Conservation (phyloP, 495 filamentous ascomycete genomes). For the Amorphotheca resinae region DNA sequence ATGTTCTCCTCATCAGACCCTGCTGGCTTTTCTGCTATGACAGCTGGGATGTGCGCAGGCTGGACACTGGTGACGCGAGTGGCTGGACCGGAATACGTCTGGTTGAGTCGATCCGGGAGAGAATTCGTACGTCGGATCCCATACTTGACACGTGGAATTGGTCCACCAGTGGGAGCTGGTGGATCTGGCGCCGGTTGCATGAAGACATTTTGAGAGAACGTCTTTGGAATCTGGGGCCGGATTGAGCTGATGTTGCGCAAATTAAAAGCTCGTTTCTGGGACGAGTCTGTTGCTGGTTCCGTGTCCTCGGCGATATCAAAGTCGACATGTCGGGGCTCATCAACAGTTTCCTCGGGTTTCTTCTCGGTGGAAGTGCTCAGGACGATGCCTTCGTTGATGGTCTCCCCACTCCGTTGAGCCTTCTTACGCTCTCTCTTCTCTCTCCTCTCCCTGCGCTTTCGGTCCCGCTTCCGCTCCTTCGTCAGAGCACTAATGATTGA, state of each 20-base stretch:
- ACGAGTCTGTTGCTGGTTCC: constrained; percentile 15
- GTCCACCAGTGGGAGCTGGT: constrained; percentile 21
- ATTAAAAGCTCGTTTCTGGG: constrained; percentile 30
- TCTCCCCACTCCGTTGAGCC: constrained; percentile 17
- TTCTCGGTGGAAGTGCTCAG: constrained; percentile 12
- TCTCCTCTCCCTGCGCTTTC: constrained; percentile 25
- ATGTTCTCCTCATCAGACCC: constrained; percentile 35
- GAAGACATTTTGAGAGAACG: constrained; percentile 57
- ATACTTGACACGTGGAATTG: constrained; percentile 40
- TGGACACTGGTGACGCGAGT: neutral
- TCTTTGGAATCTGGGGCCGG: constrained; percentile 41
- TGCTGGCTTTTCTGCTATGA: constrained; percentile 12
- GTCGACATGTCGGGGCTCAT: constrained; percentile 22
- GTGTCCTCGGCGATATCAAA: constrained; percentile 23
- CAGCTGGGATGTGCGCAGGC: constrained; percentile 28
- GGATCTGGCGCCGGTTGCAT: constrained; percentile 2
- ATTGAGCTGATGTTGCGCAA: constrained; percentile 26
- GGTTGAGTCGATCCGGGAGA: constrained; percentile 57
- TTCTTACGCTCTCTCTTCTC: constrained; percentile 29
- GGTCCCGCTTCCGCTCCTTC: constrained; percentile 21
- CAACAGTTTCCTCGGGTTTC: constrained; percentile 7
- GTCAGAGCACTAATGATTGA: constrained; percentile 7
- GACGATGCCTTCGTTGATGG: constrained; percentile 7
- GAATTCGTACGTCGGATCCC: constrained; percentile 69
- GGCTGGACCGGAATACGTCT: constrained; percentile 11